Percentiles rank a stretch among this genome's conserved stretches.
Evolutionary conservation across 2,329 filamentous ascomycete species (phyloP).

Genomic region (Fusarium equiseti): DNA sequence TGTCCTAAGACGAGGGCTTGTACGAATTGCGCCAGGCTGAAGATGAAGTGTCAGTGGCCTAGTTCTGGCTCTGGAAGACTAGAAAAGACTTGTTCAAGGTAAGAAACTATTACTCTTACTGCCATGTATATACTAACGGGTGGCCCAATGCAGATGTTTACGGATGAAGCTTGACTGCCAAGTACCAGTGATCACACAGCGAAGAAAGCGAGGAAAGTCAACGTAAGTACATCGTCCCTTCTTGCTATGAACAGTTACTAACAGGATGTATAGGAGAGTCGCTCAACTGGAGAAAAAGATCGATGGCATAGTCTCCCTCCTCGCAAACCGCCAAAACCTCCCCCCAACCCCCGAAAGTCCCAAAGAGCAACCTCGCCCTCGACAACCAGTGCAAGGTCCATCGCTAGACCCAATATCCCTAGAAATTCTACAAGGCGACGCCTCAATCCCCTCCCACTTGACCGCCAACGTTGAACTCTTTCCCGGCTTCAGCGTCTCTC

Average conservation of each 20-base stretch:
- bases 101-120: accelerated
- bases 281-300: slow-evolving; percentile 56
- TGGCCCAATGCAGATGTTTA: slow-evolving; percentile 46
- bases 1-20: slow-evolving; percentile 51
- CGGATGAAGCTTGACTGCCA: slow-evolving; percentile 52
- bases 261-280: slow-evolving; percentile 48
- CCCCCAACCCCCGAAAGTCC: slow-evolving; percentile 46
- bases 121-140: no score
- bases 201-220: slow-evolving; percentile 53
- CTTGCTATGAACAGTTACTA: background rate
- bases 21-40: slow-evolving; percentile 51
- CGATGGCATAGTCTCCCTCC: slow-evolving; percentile 55
- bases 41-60: slow-evolving; percentile 55
- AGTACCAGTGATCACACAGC: slow-evolving; percentile 51
- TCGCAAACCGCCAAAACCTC: slow-evolving; percentile 48
- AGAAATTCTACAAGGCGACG: background rate
- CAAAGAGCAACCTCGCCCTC: slow-evolving; percentile 17
- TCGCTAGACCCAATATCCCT: background rate
- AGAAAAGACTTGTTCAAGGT: slow-evolving; percentile 48
- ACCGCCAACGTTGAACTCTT: slow-evolving; percentile 46
- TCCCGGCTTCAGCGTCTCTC: slow-evolving; percentile 52
- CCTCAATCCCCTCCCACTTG: slow-evolving; percentile 1
- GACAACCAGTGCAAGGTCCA: background rate
- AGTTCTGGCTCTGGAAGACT: slow-evolving; percentile 33
- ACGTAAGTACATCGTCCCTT: slow-evolving; percentile 44